Percentiles rank a stretch among this genome's conserved stretches.
These are phyloP conservation scores for Fusarium xyrophilum DNA, from an alignment of 2,329 filamentous ascomycete species.

Conservation along the genomic window DNA sequence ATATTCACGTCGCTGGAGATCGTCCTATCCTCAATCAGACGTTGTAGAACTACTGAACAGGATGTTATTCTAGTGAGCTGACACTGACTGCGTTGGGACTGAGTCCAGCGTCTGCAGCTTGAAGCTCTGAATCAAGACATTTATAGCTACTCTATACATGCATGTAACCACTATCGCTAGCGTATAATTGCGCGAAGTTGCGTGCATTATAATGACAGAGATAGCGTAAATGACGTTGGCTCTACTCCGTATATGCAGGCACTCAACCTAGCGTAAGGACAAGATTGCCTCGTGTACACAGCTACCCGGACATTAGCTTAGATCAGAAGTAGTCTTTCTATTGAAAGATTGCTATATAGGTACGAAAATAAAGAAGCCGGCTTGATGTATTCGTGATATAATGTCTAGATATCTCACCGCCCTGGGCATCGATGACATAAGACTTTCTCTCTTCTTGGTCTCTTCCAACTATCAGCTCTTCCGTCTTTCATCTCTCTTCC, in stretches of 20 bases:
- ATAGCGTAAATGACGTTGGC: background rate
- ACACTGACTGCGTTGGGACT: no score
- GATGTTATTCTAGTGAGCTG: background rate
- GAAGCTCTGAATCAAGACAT: background rate
- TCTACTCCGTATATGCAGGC: background rate
- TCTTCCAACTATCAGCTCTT: background rate
- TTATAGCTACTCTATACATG: background rate
- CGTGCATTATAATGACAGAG: background rate
- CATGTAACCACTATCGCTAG: background rate
- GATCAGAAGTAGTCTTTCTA: background rate
- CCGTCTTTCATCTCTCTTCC: background rate
- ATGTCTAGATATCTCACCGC: background rate
- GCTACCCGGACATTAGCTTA: background rate
- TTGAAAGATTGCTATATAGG: accelerated
- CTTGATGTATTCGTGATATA: background rate
- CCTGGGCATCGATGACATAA: background rate
- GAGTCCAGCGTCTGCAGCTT: background rate
- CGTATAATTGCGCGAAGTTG: background rate
- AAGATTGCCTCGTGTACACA: background rate
- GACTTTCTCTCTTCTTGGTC: background rate
- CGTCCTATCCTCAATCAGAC: no score
- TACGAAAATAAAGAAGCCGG: background rate
- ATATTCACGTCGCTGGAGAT: background rate
- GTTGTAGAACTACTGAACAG: background rate
- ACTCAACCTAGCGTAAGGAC: background rate